Evolutionary conservation across 805 yeast genomes (phyloP).

Genomic region (Sugiyamaella valdiviana): DNA sequence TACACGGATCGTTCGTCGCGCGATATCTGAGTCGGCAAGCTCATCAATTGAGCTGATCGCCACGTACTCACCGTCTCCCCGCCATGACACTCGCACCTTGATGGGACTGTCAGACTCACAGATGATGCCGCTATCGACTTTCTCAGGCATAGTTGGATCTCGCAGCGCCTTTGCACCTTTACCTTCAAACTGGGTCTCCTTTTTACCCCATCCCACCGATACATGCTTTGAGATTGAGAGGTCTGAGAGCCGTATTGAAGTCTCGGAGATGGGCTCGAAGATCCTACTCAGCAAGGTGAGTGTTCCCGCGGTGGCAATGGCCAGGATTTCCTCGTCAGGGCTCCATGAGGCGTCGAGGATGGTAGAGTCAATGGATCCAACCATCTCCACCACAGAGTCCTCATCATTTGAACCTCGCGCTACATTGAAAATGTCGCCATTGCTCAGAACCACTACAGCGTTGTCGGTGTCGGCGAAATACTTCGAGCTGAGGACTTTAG

Average conservation of each 20-base stretch:
- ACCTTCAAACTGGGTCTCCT: slow-evolving; percentile 95
- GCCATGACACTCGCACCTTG: slow-evolving; percentile 65
- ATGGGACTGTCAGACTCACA: slow-evolving; percentile 46
- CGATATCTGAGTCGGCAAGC: slow-evolving; percentile 33
- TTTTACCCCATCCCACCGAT: slow-evolving; percentile 97
- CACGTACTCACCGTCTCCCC: slow-evolving; percentile 89
- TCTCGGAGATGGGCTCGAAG: slow-evolving; percentile 75
- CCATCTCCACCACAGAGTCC: slow-evolving; percentile 58
- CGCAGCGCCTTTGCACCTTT: slow-evolving; percentile 68
- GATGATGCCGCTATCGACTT: slow-evolving; percentile 60
- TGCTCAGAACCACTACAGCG: slow-evolving; percentile 56
- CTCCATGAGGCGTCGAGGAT: slow-evolving; percentile 76
- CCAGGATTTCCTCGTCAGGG: slow-evolving; percentile 81
- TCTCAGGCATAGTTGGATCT: slow-evolving; percentile 84
- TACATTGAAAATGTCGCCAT: slow-evolving; percentile 64
- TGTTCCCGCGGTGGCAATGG: slow-evolving; percentile 54
- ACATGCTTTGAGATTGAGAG: slow-evolving; percentile 72
- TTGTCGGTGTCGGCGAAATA: slow-evolving; percentile 69
- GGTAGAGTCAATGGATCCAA: slow-evolving; percentile 78
- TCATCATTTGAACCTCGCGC: slow-evolving; percentile 50
- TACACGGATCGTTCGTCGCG: slow-evolving; percentile 68
- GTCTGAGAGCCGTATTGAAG: slow-evolving; percentile 52
- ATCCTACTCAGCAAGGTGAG: slow-evolving; percentile 63
- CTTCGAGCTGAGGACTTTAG: slow-evolving; percentile 43
- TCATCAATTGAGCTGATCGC: slow-evolving; percentile 60